Evolutionary conservation across 2,329 filamentous ascomycete species (phyloP).

Genomic region (Fusarium xyrophilum): DNA sequence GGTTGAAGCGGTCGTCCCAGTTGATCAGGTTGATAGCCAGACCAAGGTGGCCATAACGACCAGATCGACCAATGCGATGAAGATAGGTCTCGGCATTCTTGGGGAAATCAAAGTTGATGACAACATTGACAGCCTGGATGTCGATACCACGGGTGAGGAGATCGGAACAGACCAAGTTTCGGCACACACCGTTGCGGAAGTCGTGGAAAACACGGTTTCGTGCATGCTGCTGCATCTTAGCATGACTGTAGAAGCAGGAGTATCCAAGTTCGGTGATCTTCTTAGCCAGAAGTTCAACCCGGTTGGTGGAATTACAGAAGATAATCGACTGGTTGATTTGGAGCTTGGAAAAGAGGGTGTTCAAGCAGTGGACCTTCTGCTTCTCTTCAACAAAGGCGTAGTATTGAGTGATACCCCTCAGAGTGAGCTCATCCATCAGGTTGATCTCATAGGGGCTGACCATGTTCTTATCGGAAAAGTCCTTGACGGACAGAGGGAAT

Average conservation of each 20-base stretch:
- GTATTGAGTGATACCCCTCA: constrained; percentile 98
- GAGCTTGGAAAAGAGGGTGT: constrained; percentile 97
- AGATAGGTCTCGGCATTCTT: constrained; percentile 99
- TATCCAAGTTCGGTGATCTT: constrained; percentile 99
- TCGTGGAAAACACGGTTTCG: constrained; percentile 99
- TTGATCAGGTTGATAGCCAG: constrained; percentile 99
- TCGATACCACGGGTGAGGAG: constrained; percentile 98
- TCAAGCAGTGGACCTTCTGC: constrained; percentile 98
- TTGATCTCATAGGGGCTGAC: constrained; percentile 96
- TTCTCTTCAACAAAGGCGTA: constrained; percentile 99
- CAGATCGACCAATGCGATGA: constrained; percentile 96
- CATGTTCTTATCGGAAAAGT: constrained; percentile 99
- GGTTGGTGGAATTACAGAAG: constrained; percentile 99
- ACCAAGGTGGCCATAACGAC: constrained; percentile 95
- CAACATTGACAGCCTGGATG: constrained; percentile 98
- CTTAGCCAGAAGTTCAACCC: constrained; percentile 95
- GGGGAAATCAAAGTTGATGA: constrained; percentile 99
- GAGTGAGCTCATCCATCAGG: constrained; percentile 97
- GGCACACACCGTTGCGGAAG: constrained; percentile 96
- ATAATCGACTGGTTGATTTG: constrained; percentile 99
- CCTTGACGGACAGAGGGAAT: constrained; percentile 95
- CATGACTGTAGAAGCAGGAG: constrained; percentile 99
- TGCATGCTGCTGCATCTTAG: constrained; percentile 95
- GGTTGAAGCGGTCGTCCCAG: constrained; percentile 98
- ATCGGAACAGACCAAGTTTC: constrained; percentile 97